phyloP scores from a whole-genome alignment of 2,329 filamentous ascomycete genomes.

The Diaporthe helianthi region DNA sequence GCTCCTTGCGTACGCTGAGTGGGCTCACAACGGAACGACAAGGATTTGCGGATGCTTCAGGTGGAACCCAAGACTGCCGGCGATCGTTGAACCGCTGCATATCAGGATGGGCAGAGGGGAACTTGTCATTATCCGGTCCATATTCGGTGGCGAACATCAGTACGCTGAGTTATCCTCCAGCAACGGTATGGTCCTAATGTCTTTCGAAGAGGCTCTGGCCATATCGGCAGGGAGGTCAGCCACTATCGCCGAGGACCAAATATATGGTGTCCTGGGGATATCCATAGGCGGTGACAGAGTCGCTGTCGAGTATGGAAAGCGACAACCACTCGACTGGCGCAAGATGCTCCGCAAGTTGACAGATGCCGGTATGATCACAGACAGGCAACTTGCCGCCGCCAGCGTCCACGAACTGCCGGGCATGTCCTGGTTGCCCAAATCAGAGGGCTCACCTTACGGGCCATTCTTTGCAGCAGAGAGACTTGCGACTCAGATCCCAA shows the following conservation, averaged over 20 bases:
- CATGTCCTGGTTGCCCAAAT: background rate
- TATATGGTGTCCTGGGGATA: slow-evolving; percentile 2
- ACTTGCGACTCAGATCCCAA: background rate
- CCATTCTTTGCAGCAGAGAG: background rate
- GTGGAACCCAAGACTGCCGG: background rate
- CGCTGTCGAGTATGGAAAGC: background rate
- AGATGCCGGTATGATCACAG: background rate
- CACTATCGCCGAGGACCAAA: background rate
- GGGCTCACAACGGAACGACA: background rate
- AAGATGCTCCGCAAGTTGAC: background rate
- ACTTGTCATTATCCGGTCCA: background rate
- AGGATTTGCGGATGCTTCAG: background rate
- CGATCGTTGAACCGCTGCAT: background rate
- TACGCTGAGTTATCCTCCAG: background rate
- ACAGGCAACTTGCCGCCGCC: background rate
- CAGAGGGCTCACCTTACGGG: background rate
- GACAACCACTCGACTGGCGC: background rate
- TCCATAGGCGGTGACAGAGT: background rate
- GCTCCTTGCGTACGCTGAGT: background rate
- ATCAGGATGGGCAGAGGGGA: background rate
- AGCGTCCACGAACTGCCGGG: background rate
- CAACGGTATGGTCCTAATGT: slow-evolving; percentile 2
- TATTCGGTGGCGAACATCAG: background rate
- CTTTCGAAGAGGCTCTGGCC: background rate
- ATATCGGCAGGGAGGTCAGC: background rate